Evolutionary conservation across 805 yeast species (phyloP), one percentile per base, ranked within the genome.

Genomic region (Cyberlindnera euphorbiae): DNA sequence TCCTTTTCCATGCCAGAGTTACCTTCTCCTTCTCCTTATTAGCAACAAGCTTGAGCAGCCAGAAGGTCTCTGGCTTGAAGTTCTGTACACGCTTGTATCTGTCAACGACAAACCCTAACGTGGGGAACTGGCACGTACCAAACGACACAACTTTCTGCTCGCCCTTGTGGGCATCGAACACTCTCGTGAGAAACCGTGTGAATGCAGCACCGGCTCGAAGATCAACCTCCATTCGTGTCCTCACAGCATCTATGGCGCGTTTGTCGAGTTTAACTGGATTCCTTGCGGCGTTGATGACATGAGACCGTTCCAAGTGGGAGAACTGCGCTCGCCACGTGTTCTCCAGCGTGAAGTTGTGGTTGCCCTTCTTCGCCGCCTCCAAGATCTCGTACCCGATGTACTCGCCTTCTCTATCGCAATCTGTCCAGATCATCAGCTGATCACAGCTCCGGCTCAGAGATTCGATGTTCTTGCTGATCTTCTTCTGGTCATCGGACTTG

Each of bases 321-420:
- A 93, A 93, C 39, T 71, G 74, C 2, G 96, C 95, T 34, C 99
- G 63, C 67, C 74, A 77, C 4, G 81, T 66, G 22, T 69, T 67
- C 9, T 64, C 68, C 14, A 73, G 50, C 1, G 59, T 63, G 28
- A 87, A 52, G 2, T 60, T 44, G 1, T 60, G 48, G 52, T 82
- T 62, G 2, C 60, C 64, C 43, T 66, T 67, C 33, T 56, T 54
- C 0, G 95, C 96, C n/a, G 79, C 80, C 35, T 77, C 69, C 24
- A 75, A 68, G 12, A 94, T 77, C 50, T 89, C 96, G 63, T 70
- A 77, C 0, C 97, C 97, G 38, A 89, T 89, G 58, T 78, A 82
- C 57, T 89, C 97, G 2, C 97, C 97, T 56, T 89, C 97, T 25
- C 97, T 67, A 68, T 89, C 97, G 61, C 98, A 93, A 69, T 93